These are phyloP conservation scores for Aureobasidium sp. DNA, from an alignment of 2,329 filamentous ascomycete genomes.

Conservation along the genomic window DNA sequence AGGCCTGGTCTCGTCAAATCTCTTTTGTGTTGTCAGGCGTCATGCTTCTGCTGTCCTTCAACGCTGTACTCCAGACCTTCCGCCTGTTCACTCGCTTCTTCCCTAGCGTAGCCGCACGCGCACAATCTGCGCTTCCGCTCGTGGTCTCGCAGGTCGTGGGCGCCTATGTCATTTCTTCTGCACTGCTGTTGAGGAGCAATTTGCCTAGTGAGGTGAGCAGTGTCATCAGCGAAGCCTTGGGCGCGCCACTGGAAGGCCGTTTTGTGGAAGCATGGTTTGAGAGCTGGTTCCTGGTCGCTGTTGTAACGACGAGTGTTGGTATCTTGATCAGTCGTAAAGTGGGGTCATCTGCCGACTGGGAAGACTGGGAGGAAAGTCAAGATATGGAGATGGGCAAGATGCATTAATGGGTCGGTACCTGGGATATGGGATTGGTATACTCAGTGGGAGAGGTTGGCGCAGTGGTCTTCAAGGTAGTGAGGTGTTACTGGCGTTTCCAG, in stretches of 20 bases:
- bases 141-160: slow-evolving; percentile 72
- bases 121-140: slow-evolving; percentile 69
- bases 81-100: slow-evolving; percentile 69
- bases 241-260: slow-evolving; percentile 61
- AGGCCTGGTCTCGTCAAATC: slow-evolving; percentile 76
- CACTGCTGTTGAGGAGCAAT: slow-evolving; percentile 67
- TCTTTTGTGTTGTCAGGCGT: slow-evolving; percentile 75
- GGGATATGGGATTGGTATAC: not conserved
- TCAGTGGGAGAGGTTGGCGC: not conserved
- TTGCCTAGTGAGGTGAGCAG: slow-evolving; percentile 68
- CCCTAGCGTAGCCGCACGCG: slow-evolving; percentile 61
- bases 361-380: slow-evolving; percentile 41
- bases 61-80: slow-evolving; percentile 76
- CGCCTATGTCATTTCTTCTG: slow-evolving; percentile 76
- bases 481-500: not conserved
- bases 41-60: slow-evolving; percentile 73
- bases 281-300: slow-evolving; percentile 69
- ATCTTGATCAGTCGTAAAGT: slow-evolving; percentile 64
- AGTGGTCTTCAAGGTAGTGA: not conserved
- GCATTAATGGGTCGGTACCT: slow-evolving; percentile 32
- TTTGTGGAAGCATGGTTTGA: slow-evolving; percentile 84
- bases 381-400: slow-evolving; percentile 66
- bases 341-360: slow-evolving; percentile 25
- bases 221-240: slow-evolving; percentile 67
- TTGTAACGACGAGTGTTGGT: slow-evolving; percentile 56